Percentiles rank a stretch among this genome's conserved stretches.
These are phyloP conservation scores for Moricandia moricandioides DNA, from an alignment of 345 rosid species.

Conservation along the genomic window DNA sequence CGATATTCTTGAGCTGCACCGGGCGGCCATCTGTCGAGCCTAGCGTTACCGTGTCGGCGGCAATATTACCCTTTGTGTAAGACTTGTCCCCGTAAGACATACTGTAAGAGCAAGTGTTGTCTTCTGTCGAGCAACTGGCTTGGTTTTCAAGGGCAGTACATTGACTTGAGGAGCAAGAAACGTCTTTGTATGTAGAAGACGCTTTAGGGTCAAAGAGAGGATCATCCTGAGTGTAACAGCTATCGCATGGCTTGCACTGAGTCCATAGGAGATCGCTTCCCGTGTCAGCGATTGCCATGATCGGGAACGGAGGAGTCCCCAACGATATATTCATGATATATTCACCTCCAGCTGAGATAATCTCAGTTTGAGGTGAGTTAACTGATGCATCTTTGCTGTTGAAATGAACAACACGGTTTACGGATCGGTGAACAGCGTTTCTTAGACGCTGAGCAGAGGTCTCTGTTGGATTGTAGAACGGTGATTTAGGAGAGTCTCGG, in stretches of 20 bases:
- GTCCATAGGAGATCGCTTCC: conserved; percentile 20
- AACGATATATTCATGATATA: conserved; percentile 38
- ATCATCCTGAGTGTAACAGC: conserved; percentile 34
- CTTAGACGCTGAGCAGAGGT: conserved; percentile 19
- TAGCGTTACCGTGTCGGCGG: background rate
- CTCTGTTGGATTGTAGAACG: conserved; percentile 23
- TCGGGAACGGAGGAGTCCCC: conserved; percentile 27
- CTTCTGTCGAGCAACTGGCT: background rate
- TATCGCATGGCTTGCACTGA: conserved; percentile 34
- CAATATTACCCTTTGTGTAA: background rate
- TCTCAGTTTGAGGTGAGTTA: background rate
- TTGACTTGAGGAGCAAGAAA: background rate
- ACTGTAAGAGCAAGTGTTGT: background rate
- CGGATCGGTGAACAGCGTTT: conserved; percentile 21
- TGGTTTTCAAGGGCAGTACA: conserved; percentile 4
- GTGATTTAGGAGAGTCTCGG: conserved; percentile 40
- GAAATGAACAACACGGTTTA: conserved; percentile 5
- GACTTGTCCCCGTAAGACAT: conserved; percentile 27
- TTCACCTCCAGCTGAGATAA: background rate
- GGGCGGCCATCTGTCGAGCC: conserved; percentile 8
- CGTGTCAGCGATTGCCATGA: conserved; percentile 37
- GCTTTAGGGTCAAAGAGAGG: background rate
- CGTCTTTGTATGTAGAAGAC: too few species aligned
- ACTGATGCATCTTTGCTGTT: background rate
- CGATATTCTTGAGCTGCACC: background rate